A percentile compares a stretch with the other conserved stretches of the same genome.
Conservation (phyloP, 495 filamentous ascomycete species). For the Penicillium daleae region DNA sequence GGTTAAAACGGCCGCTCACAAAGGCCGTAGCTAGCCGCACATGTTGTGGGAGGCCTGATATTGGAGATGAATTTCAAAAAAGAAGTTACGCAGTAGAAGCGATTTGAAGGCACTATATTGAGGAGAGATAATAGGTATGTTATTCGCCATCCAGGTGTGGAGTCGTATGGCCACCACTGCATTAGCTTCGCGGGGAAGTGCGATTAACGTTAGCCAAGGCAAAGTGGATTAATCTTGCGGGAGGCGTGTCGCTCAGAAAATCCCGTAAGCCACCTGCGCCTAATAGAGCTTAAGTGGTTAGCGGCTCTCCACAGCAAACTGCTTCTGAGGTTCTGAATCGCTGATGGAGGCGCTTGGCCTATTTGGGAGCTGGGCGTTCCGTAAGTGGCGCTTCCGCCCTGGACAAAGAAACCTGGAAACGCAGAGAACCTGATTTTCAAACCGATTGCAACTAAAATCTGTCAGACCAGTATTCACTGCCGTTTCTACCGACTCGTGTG, state of each 20-base stretch:
- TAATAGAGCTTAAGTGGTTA: not conserved
- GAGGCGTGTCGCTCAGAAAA: not conserved
- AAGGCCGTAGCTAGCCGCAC: not conserved
- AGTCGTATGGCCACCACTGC: not conserved
- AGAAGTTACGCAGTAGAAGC: not conserved
- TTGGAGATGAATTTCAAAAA: not conserved
- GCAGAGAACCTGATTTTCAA: not conserved
- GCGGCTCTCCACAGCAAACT: not conserved
- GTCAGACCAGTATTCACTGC: not conserved
- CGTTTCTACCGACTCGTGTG: no score
- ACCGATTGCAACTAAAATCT: not conserved
- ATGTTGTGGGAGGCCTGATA: not conserved
- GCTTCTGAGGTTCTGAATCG: not conserved
- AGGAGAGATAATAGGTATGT: not conserved
- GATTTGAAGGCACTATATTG: not conserved
- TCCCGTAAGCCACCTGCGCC: constrained; percentile 5
- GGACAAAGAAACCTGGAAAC: not conserved
- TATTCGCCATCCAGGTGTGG: not conserved
- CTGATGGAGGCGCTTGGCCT: not conserved
- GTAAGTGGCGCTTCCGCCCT: constrained; percentile 3
- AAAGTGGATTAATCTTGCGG: no score
- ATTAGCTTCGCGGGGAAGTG: not conserved
- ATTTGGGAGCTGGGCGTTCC: constrained; percentile 1
- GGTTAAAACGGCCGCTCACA: not conserved
- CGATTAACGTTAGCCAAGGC: constrained; percentile 6